Base-by-base conservation (phyloP, 208 protist species). In the Crithidia brevicula region DNA sequence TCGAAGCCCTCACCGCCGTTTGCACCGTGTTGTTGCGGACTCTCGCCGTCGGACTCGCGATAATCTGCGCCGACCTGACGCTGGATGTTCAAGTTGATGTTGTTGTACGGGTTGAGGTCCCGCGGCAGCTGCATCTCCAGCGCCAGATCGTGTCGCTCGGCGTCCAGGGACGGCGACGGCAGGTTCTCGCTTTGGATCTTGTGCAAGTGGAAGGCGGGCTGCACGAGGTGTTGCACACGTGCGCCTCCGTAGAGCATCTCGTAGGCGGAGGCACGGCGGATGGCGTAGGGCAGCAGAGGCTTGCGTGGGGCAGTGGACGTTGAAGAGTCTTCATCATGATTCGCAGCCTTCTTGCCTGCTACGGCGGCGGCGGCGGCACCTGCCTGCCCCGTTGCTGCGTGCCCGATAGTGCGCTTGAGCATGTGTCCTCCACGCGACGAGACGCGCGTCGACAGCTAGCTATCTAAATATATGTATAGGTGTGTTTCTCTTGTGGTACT, bases 171-270 rank as follows among this genome's bases (percentile, higher is more conserved):
- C 0, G 86, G 83, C 9, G 74, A 63, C 0, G 86, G 84, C 31
- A 96, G 79, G n/a, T 81, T 43, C 63, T 96, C 90, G 61, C 82
- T 88, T 6, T 33, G 45, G 18, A 81, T 84, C 28, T 53, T 64
- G 38, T 85, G 72, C 3, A 96, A 68, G 9, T 70, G 51, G 51
- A 90, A 88, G 7, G 87, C 75, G 11, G 28, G 49, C 22, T 75
- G 74, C 3, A 81, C 77, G 10, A 96, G 80, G 67, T 88, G 65
- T 28, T 77, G 72, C 13, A 92, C 64, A n/a, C 90, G 81, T 9
- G 85, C 78, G 16, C 90, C 90, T 27, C 90, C 90, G 76, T 93
- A 92, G 1, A 96, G 66, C 83, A 96, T 86, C 45, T 93, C 85
- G 33, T 53, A 77, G 11, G 85, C 85, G 0, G 90, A 80, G 0